Evolutionary conservation across 2,329 filamentous ascomycete species (phyloP).

Genomic region (Pestalotiopsis sp.): DNA sequence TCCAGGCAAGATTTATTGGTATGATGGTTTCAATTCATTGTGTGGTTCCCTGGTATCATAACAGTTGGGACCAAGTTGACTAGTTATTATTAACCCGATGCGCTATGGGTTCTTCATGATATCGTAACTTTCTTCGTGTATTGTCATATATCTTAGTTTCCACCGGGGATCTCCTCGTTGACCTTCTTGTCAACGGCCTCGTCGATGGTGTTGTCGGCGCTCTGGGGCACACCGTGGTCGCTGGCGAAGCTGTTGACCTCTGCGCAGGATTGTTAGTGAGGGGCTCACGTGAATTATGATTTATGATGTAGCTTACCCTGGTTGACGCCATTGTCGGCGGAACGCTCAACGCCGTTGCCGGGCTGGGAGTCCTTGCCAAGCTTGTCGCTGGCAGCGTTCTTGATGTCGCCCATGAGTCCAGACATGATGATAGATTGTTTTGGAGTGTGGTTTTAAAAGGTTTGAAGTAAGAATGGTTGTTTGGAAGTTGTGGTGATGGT

Average conservation of each 20-base stretch:
- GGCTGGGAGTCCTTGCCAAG: slow-evolving; percentile 21
- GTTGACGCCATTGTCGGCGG: slow-evolving; percentile 19
- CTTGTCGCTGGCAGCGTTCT: slow-evolving; percentile 14
- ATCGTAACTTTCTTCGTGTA: background rate
- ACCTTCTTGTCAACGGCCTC: slow-evolving; percentile 19
- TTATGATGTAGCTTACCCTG: slow-evolving; percentile 11
- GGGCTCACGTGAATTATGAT: background rate
- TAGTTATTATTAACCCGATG: background rate
- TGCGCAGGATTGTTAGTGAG: background rate
- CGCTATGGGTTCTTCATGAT: background rate
- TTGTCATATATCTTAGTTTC: slow-evolving; percentile 15
- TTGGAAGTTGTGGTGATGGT: background rate
- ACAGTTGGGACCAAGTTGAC: too few relatives aligned
- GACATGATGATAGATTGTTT: background rate
- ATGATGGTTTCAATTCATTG: background rate
- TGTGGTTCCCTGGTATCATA: background rate
- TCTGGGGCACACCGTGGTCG: slow-evolving; percentile 18
- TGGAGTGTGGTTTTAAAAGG: background rate
- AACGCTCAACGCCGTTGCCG: slow-evolving; percentile 19
- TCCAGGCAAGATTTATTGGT: too few relatives aligned
- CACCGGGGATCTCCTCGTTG: slow-evolving; percentile 23
- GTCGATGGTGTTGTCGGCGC: slow-evolving; percentile 16
- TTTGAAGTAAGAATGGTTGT: background rate
- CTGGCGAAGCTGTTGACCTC: slow-evolving; percentile 19
- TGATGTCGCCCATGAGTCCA: slow-evolving; percentile 7